Evolutionary conservation across 2,329 filamentous ascomycete genomes (phyloP).

Genomic region (Thelonectria discophora): DNA sequence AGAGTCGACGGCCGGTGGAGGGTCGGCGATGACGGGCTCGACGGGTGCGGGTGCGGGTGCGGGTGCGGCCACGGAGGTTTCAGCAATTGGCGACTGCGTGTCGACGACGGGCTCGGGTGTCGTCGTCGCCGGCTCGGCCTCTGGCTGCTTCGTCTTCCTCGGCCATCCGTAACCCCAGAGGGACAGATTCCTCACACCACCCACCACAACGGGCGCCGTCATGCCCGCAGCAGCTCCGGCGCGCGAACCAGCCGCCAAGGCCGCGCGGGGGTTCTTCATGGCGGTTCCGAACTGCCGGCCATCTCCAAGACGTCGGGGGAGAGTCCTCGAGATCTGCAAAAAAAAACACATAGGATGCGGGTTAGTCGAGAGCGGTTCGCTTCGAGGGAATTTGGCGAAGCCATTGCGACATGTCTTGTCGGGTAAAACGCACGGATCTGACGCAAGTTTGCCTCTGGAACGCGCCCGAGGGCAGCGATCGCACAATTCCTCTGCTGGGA

Average conservation of each 20-base stretch:
- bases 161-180: constrained; percentile 47
- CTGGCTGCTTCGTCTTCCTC: constrained; percentile 39
- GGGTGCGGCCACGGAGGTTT: background rate
- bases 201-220: constrained; percentile 44
- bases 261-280: constrained; percentile 34
- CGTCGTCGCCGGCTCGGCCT: constrained; percentile 30
- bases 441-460: constrained; percentile 43
- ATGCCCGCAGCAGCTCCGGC: constrained; percentile 32
- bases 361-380: constrained; percentile 6
- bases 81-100: background rate
- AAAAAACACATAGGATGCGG: background rate
- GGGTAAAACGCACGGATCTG: constrained; percentile 41
- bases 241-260: constrained; percentile 36
- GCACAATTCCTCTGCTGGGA: constrained; percentile 56
- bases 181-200: constrained; percentile 46
- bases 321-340: constrained; percentile 38
- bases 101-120: constrained; percentile 26
- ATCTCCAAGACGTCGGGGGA: constrained; percentile 45
- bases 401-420: constrained; percentile 6
- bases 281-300: constrained; percentile 50
- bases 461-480: constrained; percentile 49
- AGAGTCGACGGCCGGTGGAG: constrained; percentile 28
- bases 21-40: constrained; percentile 32
- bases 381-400: constrained; percentile 9
- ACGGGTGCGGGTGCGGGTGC: constrained; percentile 32